These are phyloP conservation scores for Suhomyces vadensis DNA, from an alignment of 805 yeast species.

Conservation along the genomic window DNA sequence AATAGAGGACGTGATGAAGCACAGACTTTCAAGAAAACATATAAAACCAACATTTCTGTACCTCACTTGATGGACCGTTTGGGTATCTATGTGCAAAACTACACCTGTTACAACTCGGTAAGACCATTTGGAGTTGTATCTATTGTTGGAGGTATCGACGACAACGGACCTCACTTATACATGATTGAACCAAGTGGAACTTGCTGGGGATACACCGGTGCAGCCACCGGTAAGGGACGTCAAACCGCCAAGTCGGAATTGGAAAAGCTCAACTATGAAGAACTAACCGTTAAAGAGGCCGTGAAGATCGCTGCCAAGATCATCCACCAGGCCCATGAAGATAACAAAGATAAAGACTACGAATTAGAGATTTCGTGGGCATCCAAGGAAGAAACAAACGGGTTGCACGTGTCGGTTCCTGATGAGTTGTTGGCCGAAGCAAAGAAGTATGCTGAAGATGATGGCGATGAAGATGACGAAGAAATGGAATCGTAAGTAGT, in stretches of 20 bases:
- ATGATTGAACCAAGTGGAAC: conserved; percentile 98
- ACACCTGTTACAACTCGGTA: conserved; percentile 93
- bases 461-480: conserved; percentile 74
- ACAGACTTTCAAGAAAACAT: conserved; percentile 69
- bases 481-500: conserved; percentile 12
- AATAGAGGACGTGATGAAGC: conserved; percentile 92
- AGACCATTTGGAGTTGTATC: conserved; percentile 96
- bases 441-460: conserved; percentile 76
- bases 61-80: conserved; percentile 83
- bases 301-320: conserved; percentile 93
- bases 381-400: conserved; percentile 70
- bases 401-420: conserved; percentile 79
- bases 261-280: conserved; percentile 80
- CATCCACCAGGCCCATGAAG: conserved; percentile 93
- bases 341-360: conserved; percentile 94
- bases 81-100: conserved; percentile 91
- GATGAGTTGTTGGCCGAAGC: conserved; percentile 81
- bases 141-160: conserved; percentile 91
- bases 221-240: conserved; percentile 98
- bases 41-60: conserved; percentile 74
- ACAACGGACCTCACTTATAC: conserved; percentile 85
- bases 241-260: conserved; percentile 97
- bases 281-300: conserved; percentile 74
- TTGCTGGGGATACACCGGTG: conserved; percentile 96
- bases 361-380: conserved; percentile 95